These are phyloP conservation scores for Bromus sterilis DNA, from an alignment of 176 grass and related monocot species.

Conservation along the genomic window DNA sequence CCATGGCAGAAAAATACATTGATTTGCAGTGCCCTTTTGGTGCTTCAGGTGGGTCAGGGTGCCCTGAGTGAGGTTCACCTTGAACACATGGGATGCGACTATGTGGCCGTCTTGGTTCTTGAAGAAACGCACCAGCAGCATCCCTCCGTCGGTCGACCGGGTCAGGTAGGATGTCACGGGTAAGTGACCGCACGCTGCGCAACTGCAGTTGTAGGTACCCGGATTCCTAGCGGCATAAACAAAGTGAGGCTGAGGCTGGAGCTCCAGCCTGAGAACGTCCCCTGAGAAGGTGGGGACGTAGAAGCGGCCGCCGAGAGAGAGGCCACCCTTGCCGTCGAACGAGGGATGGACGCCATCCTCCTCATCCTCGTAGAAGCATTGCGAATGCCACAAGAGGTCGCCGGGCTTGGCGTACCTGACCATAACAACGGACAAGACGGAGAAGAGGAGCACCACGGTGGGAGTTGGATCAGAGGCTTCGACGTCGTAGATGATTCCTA, in stretches of 20 bases:
- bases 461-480: not conserved
- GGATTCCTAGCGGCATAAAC: not conserved
- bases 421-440: fast-evolving
- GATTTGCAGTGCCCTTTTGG: too few relatives aligned
- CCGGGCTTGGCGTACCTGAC: not conserved
- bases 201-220: too few relatives aligned
- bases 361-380: fast-evolving
- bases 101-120: too few relatives aligned
- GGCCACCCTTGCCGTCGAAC: not conserved
- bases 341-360: not conserved
- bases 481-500: not conserved
- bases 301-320: not conserved
- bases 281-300: not conserved
- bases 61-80: too few relatives aligned
- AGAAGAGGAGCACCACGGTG: not conserved
- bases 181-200: not conserved
- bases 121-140: too few relatives aligned
- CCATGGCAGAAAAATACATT: too few relatives aligned
- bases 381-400: not conserved
- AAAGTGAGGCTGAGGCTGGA: not conserved
- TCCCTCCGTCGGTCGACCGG: not conserved
- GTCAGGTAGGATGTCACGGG: not conserved
- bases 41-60: too few relatives aligned
- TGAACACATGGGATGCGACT: too few relatives aligned
- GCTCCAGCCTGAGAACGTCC: not conserved